Conservation (phyloP, 2,329 filamentous ascomycete species). For the Alternaria sp. region DNA sequence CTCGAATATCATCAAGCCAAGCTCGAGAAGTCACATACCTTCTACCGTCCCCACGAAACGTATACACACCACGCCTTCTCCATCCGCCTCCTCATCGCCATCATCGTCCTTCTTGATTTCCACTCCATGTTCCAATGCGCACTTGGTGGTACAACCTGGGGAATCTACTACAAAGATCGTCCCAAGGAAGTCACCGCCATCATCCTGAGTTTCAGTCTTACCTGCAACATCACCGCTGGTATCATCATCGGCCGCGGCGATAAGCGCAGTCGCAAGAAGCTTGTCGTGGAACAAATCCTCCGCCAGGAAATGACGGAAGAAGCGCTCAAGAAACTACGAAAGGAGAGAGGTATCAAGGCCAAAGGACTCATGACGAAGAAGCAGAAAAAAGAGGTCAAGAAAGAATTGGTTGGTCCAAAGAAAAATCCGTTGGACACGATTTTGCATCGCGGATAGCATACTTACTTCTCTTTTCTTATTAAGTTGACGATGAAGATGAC, state of each 20-base stretch:
- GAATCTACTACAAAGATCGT: constrained; percentile 74
- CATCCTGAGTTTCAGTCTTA: constrained; percentile 80
- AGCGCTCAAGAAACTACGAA: constrained; percentile 65
- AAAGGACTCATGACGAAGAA: constrained; percentile 38
- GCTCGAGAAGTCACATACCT: constrained; percentile 82
- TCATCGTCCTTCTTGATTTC: constrained; percentile 78
- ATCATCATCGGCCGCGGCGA: constrained; percentile 80
- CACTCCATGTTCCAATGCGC: constrained; percentile 83
- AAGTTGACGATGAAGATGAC: background rate
- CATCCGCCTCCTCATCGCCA: constrained; percentile 73
- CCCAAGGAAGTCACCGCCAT: constrained; percentile 80
- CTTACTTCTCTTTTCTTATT: background rate
- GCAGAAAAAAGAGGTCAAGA: constrained; percentile 32
- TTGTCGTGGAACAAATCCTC: constrained; percentile 78
- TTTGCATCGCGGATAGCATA: constrained; percentile 34
- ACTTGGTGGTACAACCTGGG: constrained; percentile 80
- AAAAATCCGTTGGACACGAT: constrained; percentile 40
- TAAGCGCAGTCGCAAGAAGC: constrained; percentile 80
- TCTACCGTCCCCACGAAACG: constrained; percentile 89
- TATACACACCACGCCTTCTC: constrained; percentile 84
- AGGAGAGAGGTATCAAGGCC: constrained; percentile 50
- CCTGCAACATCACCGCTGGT: constrained; percentile 79
- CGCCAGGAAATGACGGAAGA: constrained; percentile 76
- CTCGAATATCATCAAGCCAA: constrained; percentile 81
- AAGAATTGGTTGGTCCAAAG: constrained; percentile 30